Evolutionary conservation across 805 yeast species (phyloP).

Genomic region (Kluyveromyces wickerhamii): DNA sequence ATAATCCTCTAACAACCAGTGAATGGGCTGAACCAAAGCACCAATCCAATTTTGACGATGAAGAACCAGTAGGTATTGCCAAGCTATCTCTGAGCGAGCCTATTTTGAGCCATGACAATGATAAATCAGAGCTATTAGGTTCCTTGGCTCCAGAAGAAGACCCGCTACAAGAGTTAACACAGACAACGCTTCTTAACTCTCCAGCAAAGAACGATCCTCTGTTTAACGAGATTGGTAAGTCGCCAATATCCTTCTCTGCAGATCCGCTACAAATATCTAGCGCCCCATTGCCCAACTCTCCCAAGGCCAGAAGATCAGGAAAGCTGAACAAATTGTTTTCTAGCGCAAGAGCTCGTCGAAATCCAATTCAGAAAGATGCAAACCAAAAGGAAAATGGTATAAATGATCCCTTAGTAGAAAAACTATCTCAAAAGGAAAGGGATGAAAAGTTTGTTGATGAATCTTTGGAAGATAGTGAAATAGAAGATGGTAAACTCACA

Average conservation of each 20-base stretch:
- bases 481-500: constrained; percentile 11
- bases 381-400: constrained; percentile 18
- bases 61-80: neutral
- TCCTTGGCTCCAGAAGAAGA: constrained; percentile 25
- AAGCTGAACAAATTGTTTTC: constrained; percentile 39
- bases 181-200: constrained; percentile 22
- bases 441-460: constrained; percentile 24
- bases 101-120: neutral
- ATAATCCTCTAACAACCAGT: no score
- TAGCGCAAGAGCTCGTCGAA: constrained; percentile 40
- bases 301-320: constrained; percentile 29
- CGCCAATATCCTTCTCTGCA: constrained; percentile 15
- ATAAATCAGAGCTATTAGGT: constrained; percentile 16
- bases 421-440: constrained; percentile 24
- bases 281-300: constrained; percentile 24
- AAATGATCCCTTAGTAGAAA: constrained; percentile 27
- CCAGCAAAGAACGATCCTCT: constrained; percentile 29
- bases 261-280: constrained; percentile 11
- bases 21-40: no score
- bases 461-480: constrained; percentile 25
- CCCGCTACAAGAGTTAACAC: constrained; percentile 39
- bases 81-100: neutral
- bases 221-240: constrained; percentile 24
- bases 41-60: no score
- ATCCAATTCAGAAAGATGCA: constrained; percentile 14